Evolutionary conservation across 306 rosid genomes (phyloP).

Genomic region (Quercus engelmannii): DNA sequence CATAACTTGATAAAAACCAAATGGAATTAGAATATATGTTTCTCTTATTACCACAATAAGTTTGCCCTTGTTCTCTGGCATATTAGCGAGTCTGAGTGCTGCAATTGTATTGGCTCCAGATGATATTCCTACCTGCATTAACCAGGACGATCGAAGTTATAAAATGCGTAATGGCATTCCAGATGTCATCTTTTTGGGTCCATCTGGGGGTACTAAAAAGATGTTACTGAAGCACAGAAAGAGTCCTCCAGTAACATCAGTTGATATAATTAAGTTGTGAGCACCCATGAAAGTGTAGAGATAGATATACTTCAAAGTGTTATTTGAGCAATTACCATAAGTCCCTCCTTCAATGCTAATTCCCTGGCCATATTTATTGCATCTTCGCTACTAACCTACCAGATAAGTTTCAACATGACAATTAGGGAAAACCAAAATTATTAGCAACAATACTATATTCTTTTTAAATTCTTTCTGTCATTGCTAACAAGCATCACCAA

Average conservation of each 20-base stretch:
- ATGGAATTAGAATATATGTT: background rate
- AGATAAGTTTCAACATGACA: conserved; percentile 21
- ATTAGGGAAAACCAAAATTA: conserved; percentile 11
- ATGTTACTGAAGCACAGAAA: background rate
- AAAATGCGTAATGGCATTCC: background rate
- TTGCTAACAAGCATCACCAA: background rate
- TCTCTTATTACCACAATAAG: conserved; percentile 78
- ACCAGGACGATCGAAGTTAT: background rate
- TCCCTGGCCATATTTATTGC: conserved; percentile 87
- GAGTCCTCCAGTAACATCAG: background rate
- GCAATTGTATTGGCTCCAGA: conserved; percentile 96
- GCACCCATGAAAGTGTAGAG: background rate
- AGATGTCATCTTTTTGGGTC: background rate
- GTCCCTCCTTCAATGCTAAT: conserved; percentile 89
- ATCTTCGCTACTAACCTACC: conserved; percentile 88
- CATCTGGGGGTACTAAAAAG: background rate
- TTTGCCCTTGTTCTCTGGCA: conserved; percentile 94
- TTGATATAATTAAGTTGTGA: background rate
- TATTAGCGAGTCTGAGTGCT: conserved; percentile 69
- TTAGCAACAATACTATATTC: conserved; percentile 4
- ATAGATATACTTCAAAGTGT: background rate
- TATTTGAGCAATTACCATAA: conserved; percentile 57
- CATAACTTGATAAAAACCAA: background rate
- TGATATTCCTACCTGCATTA: conserved; percentile 85
- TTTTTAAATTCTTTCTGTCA: background rate